phyloP scores from a whole-genome alignment of 2,329 filamentous ascomycete species.

The Simplicillium sp. region DNA sequence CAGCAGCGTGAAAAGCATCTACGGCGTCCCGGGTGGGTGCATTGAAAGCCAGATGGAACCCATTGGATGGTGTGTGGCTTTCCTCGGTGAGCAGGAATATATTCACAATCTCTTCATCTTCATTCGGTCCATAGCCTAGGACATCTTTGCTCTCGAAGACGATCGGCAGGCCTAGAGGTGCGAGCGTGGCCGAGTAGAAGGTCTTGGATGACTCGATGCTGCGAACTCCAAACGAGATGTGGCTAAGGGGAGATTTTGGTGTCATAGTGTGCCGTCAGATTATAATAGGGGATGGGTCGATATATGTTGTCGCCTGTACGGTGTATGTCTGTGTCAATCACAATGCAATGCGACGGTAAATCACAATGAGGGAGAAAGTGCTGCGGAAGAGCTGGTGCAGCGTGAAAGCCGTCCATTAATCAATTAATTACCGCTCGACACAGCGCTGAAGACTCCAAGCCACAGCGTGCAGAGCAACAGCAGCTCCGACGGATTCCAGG shows the following conservation, averaged over 20 bases:
- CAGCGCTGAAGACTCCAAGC: no score
- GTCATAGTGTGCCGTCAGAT: no score
- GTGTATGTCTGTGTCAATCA: no score
- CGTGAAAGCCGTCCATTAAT: no score
- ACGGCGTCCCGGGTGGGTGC: conserved; percentile 17
- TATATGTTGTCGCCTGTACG: no score
- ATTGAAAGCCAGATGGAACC: conserved; percentile 23
- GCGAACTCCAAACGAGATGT: conserved; percentile 15
- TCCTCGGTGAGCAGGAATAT: conserved; percentile 20
- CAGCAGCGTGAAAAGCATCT: conserved; percentile 17
- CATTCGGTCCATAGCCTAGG: conserved; percentile 18
- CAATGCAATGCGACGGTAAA: no score
- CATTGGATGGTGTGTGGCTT: conserved; percentile 14
- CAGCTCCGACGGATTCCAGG: no score
- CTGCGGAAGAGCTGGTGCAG: no score
- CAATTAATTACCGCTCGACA: no score
- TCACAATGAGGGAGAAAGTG: no score
- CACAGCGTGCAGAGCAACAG: no score
- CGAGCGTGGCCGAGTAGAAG: conserved; percentile 20
- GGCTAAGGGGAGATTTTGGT: conserved; percentile 8
- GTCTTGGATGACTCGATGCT: conserved; percentile 13
- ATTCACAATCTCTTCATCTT: conserved; percentile 11
- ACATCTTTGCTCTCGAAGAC: conserved; percentile 19
- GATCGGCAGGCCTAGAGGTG: conserved; percentile 15
- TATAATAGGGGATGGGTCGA: no score